These are phyloP conservation scores for Phyllostachys edulis DNA, from an alignment of 176 grass and related monocot genomes.

Conservation along the genomic window DNA sequence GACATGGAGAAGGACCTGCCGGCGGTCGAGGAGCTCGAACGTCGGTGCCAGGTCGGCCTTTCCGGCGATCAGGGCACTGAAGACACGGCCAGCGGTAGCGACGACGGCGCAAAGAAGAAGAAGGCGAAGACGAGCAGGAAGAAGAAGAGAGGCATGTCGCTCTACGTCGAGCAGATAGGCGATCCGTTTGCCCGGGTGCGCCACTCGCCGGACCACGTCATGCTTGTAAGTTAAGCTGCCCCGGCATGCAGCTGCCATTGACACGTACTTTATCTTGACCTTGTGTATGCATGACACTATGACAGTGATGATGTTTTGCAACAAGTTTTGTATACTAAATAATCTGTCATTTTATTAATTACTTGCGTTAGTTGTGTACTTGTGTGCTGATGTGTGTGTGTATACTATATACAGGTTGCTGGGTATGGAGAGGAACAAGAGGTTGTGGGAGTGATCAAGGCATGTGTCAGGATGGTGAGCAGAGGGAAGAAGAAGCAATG, in stretches of 20 bases:
- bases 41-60: conserved; percentile 54
- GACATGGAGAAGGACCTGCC: conserved; percentile 52
- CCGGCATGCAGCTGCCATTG: background rate
- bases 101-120: conserved; percentile 15
- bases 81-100: background rate
- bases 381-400: background rate
- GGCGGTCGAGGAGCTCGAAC: conserved; percentile 63
- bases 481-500: conserved; percentile 26
- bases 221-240: conserved; percentile 48
- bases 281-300: background rate
- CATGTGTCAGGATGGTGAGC: conserved; percentile 63
- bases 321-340: background rate
- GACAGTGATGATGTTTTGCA: conserved; percentile 18
- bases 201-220: conserved; percentile 60
- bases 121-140: background rate
- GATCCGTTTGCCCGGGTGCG: conserved; percentile 62
- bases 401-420: conserved; percentile 45
- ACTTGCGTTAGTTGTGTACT: background rate
- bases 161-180: conserved; percentile 61
- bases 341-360: background rate
- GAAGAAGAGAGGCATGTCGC: conserved; percentile 47
- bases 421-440: conserved; percentile 57
- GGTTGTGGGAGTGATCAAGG: conserved; percentile 67
- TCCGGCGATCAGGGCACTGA: conserved; percentile 19
- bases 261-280: background rate